Evolutionary conservation across 2,329 filamentous ascomycete genomes (phyloP).

Genomic region (Furcasterigmium sp.): DNA sequence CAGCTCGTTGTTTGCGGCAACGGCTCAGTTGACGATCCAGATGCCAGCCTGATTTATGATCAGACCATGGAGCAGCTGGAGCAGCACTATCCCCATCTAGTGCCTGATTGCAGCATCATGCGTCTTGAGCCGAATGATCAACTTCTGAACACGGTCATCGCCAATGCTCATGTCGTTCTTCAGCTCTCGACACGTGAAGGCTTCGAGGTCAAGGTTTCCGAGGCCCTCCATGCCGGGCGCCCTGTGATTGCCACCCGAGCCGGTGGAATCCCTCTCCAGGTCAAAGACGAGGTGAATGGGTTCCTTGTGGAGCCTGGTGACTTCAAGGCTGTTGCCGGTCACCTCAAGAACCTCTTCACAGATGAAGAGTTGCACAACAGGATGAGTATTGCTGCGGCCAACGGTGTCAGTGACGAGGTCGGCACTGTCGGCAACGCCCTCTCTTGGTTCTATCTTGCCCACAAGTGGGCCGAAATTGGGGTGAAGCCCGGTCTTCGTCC

Average conservation of each 20-base stretch:
- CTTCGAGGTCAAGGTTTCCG: constrained; percentile 83
- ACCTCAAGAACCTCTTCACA: constrained; percentile 62
- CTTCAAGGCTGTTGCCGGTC: constrained; percentile 60
- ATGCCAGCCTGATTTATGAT: constrained; percentile 67
- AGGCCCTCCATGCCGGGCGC: constrained; percentile 74
- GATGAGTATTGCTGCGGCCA: constrained; percentile 60
- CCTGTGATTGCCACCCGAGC: constrained; percentile 71
- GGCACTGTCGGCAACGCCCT: constrained; percentile 75
- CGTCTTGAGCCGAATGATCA: constrained; percentile 75
- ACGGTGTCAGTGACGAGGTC: constrained; percentile 73
- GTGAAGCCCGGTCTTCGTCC: constrained; percentile 45
- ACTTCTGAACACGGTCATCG: constrained; percentile 70
- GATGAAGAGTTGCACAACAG: constrained; percentile 58
- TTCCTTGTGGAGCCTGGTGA: constrained; percentile 71
- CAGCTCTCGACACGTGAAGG: constrained; percentile 79
- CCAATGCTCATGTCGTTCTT: constrained; percentile 66
- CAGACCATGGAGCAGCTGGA: constrained; percentile 65
- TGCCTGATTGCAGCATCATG: constrained; percentile 66
- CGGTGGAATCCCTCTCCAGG: constrained; percentile 77
- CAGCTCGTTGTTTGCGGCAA: constrained; percentile 77
- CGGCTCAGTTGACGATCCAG: constrained; percentile 75
- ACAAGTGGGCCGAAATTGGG: constrained; percentile 54
- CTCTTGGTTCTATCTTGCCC: constrained; percentile 72
- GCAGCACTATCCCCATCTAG: constrained; percentile 54
- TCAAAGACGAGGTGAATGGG: constrained; percentile 66